These are phyloP conservation scores for Stemphylium beticola DNA, from an alignment of 2,329 filamentous ascomycete genomes.

Conservation along the genomic window DNA sequence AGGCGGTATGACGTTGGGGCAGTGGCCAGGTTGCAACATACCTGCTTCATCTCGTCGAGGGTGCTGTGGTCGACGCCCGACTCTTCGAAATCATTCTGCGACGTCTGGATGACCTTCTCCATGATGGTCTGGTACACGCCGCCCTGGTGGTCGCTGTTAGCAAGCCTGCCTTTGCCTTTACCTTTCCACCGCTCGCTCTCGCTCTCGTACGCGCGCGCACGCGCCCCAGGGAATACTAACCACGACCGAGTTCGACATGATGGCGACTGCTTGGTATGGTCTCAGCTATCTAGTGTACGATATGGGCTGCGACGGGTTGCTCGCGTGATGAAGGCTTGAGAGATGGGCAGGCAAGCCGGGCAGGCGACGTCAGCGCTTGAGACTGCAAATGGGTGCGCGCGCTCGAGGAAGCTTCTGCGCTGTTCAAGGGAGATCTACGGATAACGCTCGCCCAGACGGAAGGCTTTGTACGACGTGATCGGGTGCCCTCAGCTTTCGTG, in stretches of 20 bases:
- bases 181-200: slow-evolving; percentile 20
- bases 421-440: slow-evolving; percentile 27
- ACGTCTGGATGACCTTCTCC: slow-evolving; percentile 68
- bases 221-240: slow-evolving; percentile 41
- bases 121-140: slow-evolving; percentile 89
- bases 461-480: slow-evolving; percentile 41
- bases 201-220: slow-evolving; percentile 17
- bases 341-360: slow-evolving; percentile 32
- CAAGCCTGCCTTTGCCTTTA: slow-evolving; percentile 25
- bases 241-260: slow-evolving; percentile 49
- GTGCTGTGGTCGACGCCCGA: slow-evolving; percentile 88
- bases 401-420: slow-evolving; percentile 35
- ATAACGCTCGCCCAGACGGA: slow-evolving; percentile 28
- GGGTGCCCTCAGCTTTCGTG: slow-evolving; percentile 38
- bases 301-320: slow-evolving; percentile 26
- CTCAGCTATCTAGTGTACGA: slow-evolving; percentile 26
- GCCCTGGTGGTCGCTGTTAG: slow-evolving; percentile 59
- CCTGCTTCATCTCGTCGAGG: slow-evolving; percentile 84
- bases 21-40: slow-evolving; percentile 59
- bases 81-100: slow-evolving; percentile 95
- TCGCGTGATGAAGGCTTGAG: slow-evolving; percentile 24
- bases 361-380: slow-evolving; percentile 40
- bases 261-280: slow-evolving; percentile 21
- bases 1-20: slow-evolving; percentile 14
- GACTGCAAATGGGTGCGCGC: slow-evolving; percentile 32